Percentiles rank a stretch among this genome's conserved stretches.
phyloP scores from a whole-genome alignment of 1,139 yeast genomes.

The Kodamaea sp. region DNA sequence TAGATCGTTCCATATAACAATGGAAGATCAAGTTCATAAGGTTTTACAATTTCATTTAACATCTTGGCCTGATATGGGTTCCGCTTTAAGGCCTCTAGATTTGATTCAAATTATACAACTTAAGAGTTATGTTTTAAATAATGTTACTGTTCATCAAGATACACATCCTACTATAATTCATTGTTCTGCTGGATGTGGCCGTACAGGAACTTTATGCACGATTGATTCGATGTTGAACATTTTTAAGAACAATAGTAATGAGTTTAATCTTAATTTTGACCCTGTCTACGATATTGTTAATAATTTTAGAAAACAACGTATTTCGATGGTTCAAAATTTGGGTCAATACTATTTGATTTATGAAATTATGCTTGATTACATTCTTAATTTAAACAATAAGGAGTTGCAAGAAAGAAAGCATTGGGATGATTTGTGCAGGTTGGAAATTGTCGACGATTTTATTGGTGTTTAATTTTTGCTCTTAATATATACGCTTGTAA shows the following conservation, averaged over 20 bases:
- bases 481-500: too few relatives aligned
- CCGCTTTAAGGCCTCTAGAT: slow-evolving; percentile 35
- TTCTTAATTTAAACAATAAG: slow-evolving; percentile 12
- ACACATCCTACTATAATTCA: slow-evolving; percentile 59
- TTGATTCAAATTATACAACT: slow-evolving; percentile 40
- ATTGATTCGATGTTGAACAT: slow-evolving; percentile 62
- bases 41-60: slow-evolving; percentile 48
- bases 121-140: slow-evolving; percentile 30
- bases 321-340: slow-evolving; percentile 81
- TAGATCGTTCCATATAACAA: slow-evolving; percentile 34
- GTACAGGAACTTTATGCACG: slow-evolving; percentile 84
- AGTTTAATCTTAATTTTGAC: slow-evolving; percentile 23
- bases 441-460: slow-evolving; percentile 25
- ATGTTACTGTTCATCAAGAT: slow-evolving; percentile 4
- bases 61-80: slow-evolving; percentile 55
- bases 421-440: slow-evolving; percentile 21
- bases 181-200: slow-evolving; percentile 91
- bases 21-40: slow-evolving; percentile 22
- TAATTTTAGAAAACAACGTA: slow-evolving; percentile 64
- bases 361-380: slow-evolving; percentile 39
- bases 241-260: slow-evolving; percentile 19
- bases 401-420: slow-evolving; percentile 6
- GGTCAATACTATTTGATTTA: slow-evolving; percentile 73
- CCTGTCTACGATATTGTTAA: slow-evolving; percentile 52
- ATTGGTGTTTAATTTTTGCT: slow-evolving; percentile 13